Conservation (phyloP, 495 filamentous ascomycete species). For the Xylaria acuta region DNA sequence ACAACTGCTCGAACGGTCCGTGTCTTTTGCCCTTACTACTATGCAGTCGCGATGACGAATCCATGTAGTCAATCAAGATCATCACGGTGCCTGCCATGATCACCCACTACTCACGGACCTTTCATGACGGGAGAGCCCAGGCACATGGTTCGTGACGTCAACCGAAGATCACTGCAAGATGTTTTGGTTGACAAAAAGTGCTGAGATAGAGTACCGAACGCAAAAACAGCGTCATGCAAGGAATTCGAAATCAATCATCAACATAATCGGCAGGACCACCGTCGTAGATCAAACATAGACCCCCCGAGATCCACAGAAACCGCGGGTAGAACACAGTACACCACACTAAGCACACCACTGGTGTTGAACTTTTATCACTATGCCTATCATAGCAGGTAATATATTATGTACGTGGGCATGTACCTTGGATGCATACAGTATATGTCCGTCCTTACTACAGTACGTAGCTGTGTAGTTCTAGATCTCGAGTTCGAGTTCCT, state of each 20-base stretch:
- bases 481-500: slow-evolving; percentile 22
- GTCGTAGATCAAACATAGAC: not conserved
- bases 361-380: not conserved
- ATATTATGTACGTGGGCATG: not conserved
- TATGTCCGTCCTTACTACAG: not conserved
- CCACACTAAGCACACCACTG: not conserved
- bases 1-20: not conserved
- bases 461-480: not conserved
- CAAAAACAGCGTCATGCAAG: not conserved
- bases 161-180: not conserved
- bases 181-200: not conserved
- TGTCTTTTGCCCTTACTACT: not conserved
- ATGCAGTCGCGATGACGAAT: too few relatives aligned
- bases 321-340: not conserved
- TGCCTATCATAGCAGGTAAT: not conserved
- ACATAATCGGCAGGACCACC: not conserved
- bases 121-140: slow-evolving; percentile 1
- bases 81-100: slow-evolving; percentile 7
- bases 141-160: not conserved
- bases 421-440: not conserved
- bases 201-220: not conserved
- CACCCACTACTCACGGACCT: not conserved
- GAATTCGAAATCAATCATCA: not conserved
- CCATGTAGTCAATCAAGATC: not conserved
- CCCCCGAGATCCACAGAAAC: not conserved